Base-by-base conservation (phyloP, 306 rosid species). In the Quercus bicolor region DNA sequence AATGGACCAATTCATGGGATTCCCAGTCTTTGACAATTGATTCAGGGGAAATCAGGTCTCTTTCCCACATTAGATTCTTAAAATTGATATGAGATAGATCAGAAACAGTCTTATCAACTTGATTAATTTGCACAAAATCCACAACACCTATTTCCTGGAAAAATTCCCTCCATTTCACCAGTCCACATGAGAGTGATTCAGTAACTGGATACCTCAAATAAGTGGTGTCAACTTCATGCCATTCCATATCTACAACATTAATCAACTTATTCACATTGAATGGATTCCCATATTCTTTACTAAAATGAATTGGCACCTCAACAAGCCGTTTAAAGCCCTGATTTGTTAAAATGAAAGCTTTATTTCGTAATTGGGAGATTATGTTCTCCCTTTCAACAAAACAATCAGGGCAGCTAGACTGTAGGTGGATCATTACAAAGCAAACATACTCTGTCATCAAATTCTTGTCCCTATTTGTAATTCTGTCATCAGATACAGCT, bases 381-480 rank as follows among this genome's bases (percentile, higher is more conserved):
- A 94, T 88, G 79, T 57, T 61, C 65, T 87, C 95, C 79, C 84
- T 86, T 59, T 89, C 97, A 34, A 56, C 75, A 53, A 15, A 79
- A 78, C 98, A 94, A 76, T 88, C 90, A 33, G 91, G 79, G 82
- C 98, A 94, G 81, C 88, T 81, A 48, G 92, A 89, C 79, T 79
- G 84, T 60, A 94, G 85, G 86, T 94, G 97, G 70, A 87, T 81
- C 97, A 92, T 94, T 43, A 85, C 82, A 86, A 92, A 92, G 80
- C 97, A 92, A 61, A 88, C 78, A 88, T 92, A 94, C 81, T 92
- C 98, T 16, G 85, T 82, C 97, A 92, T 89, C 88, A 92, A 80
- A 81, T 76, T 71, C 69, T 60, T 78, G 77, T 88, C 83, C 68
- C 75, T 56, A 66, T 77, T 73, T 73, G 75, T 74, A 81, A 85